These are phyloP conservation scores for Cornus controversa DNA, from an alignment of 148 eudicot genomes.

Conservation along the genomic window DNA sequence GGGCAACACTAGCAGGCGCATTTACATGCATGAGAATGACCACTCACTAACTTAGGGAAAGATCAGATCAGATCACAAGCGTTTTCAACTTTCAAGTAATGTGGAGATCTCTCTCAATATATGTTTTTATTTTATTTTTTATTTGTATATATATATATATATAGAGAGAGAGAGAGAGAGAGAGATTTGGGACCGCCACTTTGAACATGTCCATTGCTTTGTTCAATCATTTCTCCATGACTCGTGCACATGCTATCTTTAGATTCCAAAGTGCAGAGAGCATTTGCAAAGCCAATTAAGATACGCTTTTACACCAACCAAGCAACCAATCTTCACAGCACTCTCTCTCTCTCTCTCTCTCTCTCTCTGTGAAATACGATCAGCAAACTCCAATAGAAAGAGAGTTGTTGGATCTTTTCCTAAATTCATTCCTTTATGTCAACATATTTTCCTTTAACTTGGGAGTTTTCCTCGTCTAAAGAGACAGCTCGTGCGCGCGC, in stretches of 20 bases:
- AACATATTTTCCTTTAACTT: too few species aligned
- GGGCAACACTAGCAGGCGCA: too few species aligned
- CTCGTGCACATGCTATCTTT: conserved; percentile 12
- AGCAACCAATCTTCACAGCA: neutral
- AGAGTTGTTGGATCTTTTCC: too few species aligned
- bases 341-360: too few species aligned
- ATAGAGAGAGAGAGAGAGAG: too few species aligned
- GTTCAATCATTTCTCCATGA: conserved; percentile 15
- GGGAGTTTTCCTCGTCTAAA: too few species aligned
- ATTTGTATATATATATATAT: neutral
- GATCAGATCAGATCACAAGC: neutral
- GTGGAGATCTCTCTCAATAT: conserved; percentile 5
- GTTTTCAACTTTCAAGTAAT: neutral
- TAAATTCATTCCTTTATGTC: too few species aligned
- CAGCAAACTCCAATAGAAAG: too few species aligned
- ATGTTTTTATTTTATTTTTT: too few species aligned
- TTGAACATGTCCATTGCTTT: conserved; percentile 13
- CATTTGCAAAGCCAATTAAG: neutral
- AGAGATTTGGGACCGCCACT: conserved; percentile 12
- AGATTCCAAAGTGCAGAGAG: neutral
- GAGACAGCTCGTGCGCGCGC: too few species aligned
- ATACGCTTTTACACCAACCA: conserved; percentile 4
- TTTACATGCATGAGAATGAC: conserved; percentile 14
- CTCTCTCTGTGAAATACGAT: too few species aligned
- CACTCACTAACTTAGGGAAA: neutral